Evolutionary conservation across 1,284 basidiomycete genomes (phyloP), one percentile per base, ranked within the genome.

Genomic region (Austroboletus novae-zelandiae): DNA sequence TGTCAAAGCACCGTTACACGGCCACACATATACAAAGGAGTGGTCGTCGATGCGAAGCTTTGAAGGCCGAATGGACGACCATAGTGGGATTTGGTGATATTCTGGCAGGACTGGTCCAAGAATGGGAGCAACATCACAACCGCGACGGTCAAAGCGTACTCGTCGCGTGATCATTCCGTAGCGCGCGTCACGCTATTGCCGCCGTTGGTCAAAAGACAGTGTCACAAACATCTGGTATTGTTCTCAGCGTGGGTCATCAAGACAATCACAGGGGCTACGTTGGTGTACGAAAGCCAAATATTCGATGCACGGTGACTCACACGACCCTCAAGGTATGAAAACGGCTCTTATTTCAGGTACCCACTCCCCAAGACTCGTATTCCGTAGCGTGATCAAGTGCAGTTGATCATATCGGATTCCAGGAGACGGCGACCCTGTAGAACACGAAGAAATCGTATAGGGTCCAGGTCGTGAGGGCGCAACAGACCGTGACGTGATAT

Each of bases 311-410:
- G 20, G 20, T 14, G 17, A 61, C 59, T 56, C 52, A 62, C 60
- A 8, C 13, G 11, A 44, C 40, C 39, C 35, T 59, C 58, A 64
- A 40, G 40, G 31, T 32, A 46, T 40, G 14, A 36, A 47, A 40
- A 67, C 52, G 15, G 59, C 65, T 42, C 53, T 54, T 40, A 64
- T 55, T 41, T 64, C 62, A 9, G 65, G 59, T 50, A 54, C 49
- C 62, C 62, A 66, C 44, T 64, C 65, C 32, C 59, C 63, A 15
- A 32, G 40, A 42, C 62, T 62, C 31, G 61, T 67, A 35, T 64
- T 64, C 47, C 62, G 61, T 25, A 67, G 57, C 13, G 55, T 51
- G 40, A 67, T 53, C 17, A 64, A 52, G 17, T 57, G 59, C 23
- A 67, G 36, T 8, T 67, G 54, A 9, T 58, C 51, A n/a, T 54